Percentiles rank a stretch among this genome's conserved stretches.
phyloP scores from a whole-genome alignment of 768 basidiomycete species.

The Serendipita sp. region DNA sequence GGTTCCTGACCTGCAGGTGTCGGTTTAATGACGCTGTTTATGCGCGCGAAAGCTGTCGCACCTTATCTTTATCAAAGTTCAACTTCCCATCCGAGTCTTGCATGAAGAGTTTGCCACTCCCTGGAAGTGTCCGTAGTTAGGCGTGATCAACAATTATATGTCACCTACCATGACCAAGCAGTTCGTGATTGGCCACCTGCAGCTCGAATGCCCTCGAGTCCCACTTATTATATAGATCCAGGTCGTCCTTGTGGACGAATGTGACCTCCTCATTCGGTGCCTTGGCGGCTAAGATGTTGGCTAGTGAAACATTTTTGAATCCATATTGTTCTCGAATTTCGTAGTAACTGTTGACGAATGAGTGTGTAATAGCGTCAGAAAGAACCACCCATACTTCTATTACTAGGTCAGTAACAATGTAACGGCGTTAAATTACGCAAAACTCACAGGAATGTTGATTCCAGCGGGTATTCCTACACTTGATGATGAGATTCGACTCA shows the following conservation, averaged over 20 bases:
- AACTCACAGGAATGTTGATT: constrained; percentile 61
- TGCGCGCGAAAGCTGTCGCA: neutral
- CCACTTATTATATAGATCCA: constrained; percentile 60
- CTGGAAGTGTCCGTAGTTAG: neutral
- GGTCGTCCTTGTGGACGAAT: constrained; percentile 69
- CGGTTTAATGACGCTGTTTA: neutral
- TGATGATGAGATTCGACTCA: constrained; percentile 5
- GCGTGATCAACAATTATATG: neutral
- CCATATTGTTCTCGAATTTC: constrained; percentile 66
- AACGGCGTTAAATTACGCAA: neutral
- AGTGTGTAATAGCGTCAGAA: neutral
- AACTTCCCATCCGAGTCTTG: constrained; percentile 59
- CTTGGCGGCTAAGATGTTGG: constrained; percentile 74
- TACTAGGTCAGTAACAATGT: neutral
- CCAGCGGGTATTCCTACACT: constrained; percentile 63
- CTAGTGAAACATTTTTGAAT: constrained; percentile 37
- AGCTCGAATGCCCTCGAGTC: constrained; percentile 67
- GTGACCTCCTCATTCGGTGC: constrained; percentile 67
- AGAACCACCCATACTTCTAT: constrained; percentile 10
- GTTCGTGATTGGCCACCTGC: constrained; percentile 82
- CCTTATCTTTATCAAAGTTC: constrained; percentile 68
- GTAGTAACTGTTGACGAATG: constrained; percentile 44
- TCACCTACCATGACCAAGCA: constrained; percentile 55
- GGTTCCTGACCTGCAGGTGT: constrained; percentile 54
- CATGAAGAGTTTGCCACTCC: constrained; percentile 64